Percentiles rank a stretch among this genome's conserved stretches.
Evolutionary conservation across 1,284 basidiomycete species (phyloP).

Genomic region (Pyrrhoderma noxium): DNA sequence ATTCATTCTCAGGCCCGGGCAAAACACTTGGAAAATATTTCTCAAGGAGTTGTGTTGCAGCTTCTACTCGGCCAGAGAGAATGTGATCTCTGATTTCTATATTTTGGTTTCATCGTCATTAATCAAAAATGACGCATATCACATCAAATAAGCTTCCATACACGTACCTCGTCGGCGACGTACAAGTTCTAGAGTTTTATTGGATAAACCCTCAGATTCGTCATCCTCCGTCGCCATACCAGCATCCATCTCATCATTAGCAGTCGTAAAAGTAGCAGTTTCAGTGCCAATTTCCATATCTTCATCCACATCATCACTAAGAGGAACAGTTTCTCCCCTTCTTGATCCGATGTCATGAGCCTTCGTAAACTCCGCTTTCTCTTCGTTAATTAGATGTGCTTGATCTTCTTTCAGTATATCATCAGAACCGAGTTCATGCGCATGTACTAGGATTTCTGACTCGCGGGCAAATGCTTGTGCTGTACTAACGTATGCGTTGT

Average conservation of each 20-base stretch:
- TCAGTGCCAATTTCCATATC: conserved; percentile 42
- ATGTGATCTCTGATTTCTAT: conserved; percentile 62
- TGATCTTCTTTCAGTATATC: conserved; percentile 2
- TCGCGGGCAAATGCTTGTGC: conserved; percentile 58
- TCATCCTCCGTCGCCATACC: conserved; percentile 22
- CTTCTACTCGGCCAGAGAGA: conserved; percentile 60
- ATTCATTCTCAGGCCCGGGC: neutral
- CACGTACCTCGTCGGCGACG: conserved; percentile 50
- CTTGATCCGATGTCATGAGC: neutral
- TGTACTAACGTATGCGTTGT: conserved; percentile 64
- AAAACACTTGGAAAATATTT: conserved; percentile 65
- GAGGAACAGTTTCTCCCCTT: neutral
- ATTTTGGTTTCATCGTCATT: neutral
- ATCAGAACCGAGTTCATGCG: conserved; percentile 13
- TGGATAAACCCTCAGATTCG: conserved; percentile 23
- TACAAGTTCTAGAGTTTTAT: conserved; percentile 40
- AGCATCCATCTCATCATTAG: conserved; percentile 23
- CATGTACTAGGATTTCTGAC: neutral
- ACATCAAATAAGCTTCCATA: too few relatives aligned
- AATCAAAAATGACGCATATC: neutral
- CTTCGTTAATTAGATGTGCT: neutral
- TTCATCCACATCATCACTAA: conserved; percentile 52
- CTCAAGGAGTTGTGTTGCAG: conserved; percentile 60
- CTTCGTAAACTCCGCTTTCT: neutral
- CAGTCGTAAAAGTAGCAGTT: conserved; percentile 19